Evolutionary conservation across 2,329 filamentous ascomycete species (phyloP), one percentile per base, ranked within the genome.

Genomic region (Diplocarpon mali): DNA sequence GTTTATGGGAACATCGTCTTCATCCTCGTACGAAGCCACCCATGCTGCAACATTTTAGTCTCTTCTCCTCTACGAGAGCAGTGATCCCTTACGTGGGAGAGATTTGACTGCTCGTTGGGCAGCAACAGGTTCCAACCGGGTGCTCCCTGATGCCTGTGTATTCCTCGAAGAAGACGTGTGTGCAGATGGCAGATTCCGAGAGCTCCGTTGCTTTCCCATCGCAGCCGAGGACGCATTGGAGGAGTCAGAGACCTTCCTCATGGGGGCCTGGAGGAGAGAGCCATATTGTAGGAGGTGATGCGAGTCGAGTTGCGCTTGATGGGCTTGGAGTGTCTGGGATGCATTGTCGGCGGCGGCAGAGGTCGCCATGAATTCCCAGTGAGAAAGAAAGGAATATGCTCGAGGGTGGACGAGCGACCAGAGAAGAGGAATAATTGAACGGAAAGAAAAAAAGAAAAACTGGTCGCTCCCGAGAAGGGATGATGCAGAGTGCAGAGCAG

Each of bases 11-110:
- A 41, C 37, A 12, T 57, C 53, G 24, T 60, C 52, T 10, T 53
- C 53, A 11, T 57, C 54, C 35, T 62, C 60, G 27, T 51, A 56
- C 4, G 57, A 60, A 27, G 53, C 55, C 46, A 63, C 57, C 60
- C 60, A 63, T 31, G 60, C 60, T 63, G 41, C n/a, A 2, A 3
- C 7, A 10, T 10, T 20, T 45, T 40, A 39, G 42, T 30, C 9
- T 16, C 13, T 30, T 11, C 17, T 14, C 27, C 15, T 4, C 12
- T 36, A 14, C 13, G 14, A 12, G 12, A 10, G 5, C 28, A 36
- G 17, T 9, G 47, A 8, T 29, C 58, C 20, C 20, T 48, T 55
- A 62, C 60, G 49, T 14, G 60, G 60, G 35, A 60, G 51, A 16
- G 56, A 56, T 28, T 59, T 51, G 31, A 57, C 54, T 17, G 49